Evolutionary conservation across 495 filamentous ascomycete species (phyloP).

Genomic region (Podospora conica): DNA sequence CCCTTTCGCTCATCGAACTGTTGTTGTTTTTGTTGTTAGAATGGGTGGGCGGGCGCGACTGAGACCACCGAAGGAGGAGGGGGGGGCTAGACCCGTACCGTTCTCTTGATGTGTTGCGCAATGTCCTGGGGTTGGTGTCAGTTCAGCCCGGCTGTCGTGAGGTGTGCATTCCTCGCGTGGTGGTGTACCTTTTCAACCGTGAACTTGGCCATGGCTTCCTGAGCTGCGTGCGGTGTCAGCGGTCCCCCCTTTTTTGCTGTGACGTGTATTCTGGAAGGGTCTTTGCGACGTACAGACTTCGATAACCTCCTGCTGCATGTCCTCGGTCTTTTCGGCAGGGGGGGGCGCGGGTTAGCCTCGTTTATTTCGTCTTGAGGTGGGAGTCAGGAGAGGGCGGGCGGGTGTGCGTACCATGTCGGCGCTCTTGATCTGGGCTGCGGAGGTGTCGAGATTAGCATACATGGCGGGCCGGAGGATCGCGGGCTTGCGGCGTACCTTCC

Average conservation of each 20-base stretch:
- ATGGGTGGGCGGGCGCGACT: conserved; percentile 11
- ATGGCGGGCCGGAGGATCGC: not conserved
- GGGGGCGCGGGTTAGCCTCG: conserved; percentile 21
- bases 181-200: conserved; percentile 78
- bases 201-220: conserved; percentile 87
- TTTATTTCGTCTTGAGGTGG: not conserved
- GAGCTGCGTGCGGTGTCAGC: conserved; percentile 49
- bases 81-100: conserved; percentile 47
- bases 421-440: conserved; percentile 84
- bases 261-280: not conserved
- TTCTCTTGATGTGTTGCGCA: conserved; percentile 94
- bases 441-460: conserved; percentile 6
- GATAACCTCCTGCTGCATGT: conserved; percentile 92
- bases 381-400: conserved; percentile 2
- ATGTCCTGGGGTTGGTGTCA: conserved; percentile 59
- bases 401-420: conserved; percentile 78
- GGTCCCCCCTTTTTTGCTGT: not conserved
- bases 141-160: conserved; percentile 9
- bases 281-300: conserved; percentile 70
- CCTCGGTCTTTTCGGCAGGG: conserved; percentile 64
- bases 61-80: not conserved
- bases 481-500: conserved; percentile 23
- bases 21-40: conserved; percentile 4
- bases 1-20: conserved; percentile 89
- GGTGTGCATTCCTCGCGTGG: not conserved